phyloP scores from a whole-genome alignment of 2,329 filamentous ascomycete genomes.

The Bipolaris oryzae region DNA sequence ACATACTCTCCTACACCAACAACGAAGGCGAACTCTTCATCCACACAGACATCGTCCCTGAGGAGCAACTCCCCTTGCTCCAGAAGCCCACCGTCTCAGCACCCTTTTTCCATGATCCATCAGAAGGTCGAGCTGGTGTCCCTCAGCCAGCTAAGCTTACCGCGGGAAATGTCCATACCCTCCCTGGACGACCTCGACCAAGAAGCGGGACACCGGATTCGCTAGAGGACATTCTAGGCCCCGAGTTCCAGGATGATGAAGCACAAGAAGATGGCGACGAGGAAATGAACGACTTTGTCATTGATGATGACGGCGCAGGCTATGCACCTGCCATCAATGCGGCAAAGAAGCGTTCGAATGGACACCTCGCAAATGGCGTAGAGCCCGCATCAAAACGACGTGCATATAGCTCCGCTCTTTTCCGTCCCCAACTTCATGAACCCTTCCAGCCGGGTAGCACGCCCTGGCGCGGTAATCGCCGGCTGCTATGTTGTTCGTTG shows the following conservation, averaged over 20 bases:
- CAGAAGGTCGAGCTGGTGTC: constrained; percentile 72
- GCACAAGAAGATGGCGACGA: constrained; percentile 55
- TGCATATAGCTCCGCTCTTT: constrained; percentile 52
- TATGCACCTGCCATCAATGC: constrained; percentile 70
- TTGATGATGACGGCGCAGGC: constrained; percentile 93
- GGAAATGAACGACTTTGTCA: constrained; percentile 78
- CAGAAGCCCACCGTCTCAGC: constrained; percentile 70
- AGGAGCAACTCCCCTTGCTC: constrained; percentile 56
- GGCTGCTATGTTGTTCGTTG: constrained; percentile 91
- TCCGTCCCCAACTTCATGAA: constrained; percentile 74
- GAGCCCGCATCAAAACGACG: constrained; percentile 59
- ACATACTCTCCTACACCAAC: constrained; percentile 89
- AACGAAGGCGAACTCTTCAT: constrained; percentile 94
- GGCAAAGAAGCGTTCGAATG: constrained; percentile 67
- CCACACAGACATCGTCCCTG: constrained; percentile 69
- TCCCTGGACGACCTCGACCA: constrained; percentile 60
- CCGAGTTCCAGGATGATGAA: constrained; percentile 56
- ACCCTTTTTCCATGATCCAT: constrained; percentile 82
- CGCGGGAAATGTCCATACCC: constrained; percentile 62
- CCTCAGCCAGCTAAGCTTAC: constrained; percentile 55
- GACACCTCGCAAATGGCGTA: constrained; percentile 51
- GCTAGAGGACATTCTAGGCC: constrained; percentile 79
- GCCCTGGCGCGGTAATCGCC: constrained; percentile 91
- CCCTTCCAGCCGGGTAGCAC: constrained; percentile 94
- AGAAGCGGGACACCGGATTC: constrained; percentile 70